phyloP scores from a whole-genome alignment of 2,329 filamentous ascomycete species.

The Malbranchea cinnamomea region DNA sequence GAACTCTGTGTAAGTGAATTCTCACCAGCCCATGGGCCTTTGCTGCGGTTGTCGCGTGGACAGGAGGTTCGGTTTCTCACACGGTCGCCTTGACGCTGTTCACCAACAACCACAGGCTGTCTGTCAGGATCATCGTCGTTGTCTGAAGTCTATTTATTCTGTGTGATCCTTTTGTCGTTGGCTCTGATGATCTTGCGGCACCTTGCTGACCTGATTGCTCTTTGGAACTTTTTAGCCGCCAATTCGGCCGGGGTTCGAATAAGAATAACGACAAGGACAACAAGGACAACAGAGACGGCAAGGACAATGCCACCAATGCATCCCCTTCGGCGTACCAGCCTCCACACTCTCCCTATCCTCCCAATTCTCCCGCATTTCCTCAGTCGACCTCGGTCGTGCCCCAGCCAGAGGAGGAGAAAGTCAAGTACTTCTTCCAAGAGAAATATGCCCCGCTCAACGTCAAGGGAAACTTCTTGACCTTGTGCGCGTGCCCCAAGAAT shows the following conservation, averaged over 20 bases:
- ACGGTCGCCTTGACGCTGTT: too few relatives aligned
- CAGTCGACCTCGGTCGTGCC: conserved; percentile 22
- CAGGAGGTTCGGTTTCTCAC: too few relatives aligned
- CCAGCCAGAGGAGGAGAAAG: conserved; percentile 25
- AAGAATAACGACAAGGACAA: conserved; percentile 25
- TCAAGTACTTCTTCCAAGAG: conserved; percentile 37
- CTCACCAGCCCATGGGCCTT: too few relatives aligned
- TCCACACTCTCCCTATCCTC: conserved; percentile 17
- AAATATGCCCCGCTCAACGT: conserved; percentile 67
- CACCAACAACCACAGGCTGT: too few relatives aligned
- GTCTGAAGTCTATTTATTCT: too few relatives aligned
- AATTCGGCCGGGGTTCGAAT: conserved; percentile 33
- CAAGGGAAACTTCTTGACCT: conserved; percentile 93
- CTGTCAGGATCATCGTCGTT: too few relatives aligned
- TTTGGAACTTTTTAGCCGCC: conserved; percentile 23
- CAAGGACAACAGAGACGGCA: conserved; percentile 9
- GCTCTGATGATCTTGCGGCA: too few relatives aligned
- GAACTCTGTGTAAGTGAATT: conserved; percentile 35
- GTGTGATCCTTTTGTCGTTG: too few relatives aligned
- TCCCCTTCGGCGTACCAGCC: too few relatives aligned
- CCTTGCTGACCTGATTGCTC: conserved; percentile 14
- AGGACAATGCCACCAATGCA: not conserved
- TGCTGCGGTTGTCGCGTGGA: too few relatives aligned
- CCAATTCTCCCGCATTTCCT: conserved; percentile 17
- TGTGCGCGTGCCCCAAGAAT: conserved; percentile 83